These are phyloP conservation scores for Bryoerythrophyllum caledonicum DNA, from an alignment of 225 moss, liverwort and hornwort species.

Conservation along the genomic window DNA sequence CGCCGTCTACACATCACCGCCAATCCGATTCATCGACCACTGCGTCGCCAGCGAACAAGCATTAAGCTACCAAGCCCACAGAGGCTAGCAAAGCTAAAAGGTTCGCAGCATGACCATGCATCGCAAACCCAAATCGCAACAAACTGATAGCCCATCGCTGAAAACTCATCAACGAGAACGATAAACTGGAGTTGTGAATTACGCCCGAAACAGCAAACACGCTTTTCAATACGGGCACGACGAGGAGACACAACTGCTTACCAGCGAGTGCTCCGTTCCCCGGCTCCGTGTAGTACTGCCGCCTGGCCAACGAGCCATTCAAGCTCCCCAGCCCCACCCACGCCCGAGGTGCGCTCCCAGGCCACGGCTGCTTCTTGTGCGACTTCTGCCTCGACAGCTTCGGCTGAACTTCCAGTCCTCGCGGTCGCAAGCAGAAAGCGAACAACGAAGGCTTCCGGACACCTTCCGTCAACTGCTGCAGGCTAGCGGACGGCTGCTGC, in stretches of 20 bases:
- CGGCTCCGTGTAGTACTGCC: conserved; percentile 56
- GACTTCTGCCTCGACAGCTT: conserved; percentile 89
- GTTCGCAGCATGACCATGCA: neutral
- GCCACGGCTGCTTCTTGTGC: conserved; percentile 73
- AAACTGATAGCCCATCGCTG: neutral
- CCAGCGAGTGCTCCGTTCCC: conserved; percentile 57
- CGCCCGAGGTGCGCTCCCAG: conserved; percentile 69
- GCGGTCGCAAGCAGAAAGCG: conserved; percentile 95
- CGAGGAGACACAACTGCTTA: conserved; percentile 28
- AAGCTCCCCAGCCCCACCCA: conserved; percentile 64
- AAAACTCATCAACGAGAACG: neutral
- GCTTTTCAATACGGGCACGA: neutral
- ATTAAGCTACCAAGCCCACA: neutral
- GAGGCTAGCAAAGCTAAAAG: neutral
- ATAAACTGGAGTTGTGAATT: conserved; percentile 2
- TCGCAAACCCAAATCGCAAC: neutral
- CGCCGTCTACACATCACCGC: neutral
- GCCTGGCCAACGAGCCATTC: conserved; percentile 55
- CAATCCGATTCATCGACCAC: neutral
- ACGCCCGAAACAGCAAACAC: neutral
- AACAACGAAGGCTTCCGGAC: conserved; percentile 79
- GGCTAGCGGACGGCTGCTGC: conserved; percentile 62
- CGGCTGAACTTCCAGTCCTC: conserved; percentile 81
- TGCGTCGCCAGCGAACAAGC: neutral
- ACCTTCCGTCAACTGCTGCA: conserved; percentile 64